These are phyloP conservation scores for Oryza longistaminata DNA, from an alignment of 176 grass and related monocot species.

Conservation along the genomic window DNA sequence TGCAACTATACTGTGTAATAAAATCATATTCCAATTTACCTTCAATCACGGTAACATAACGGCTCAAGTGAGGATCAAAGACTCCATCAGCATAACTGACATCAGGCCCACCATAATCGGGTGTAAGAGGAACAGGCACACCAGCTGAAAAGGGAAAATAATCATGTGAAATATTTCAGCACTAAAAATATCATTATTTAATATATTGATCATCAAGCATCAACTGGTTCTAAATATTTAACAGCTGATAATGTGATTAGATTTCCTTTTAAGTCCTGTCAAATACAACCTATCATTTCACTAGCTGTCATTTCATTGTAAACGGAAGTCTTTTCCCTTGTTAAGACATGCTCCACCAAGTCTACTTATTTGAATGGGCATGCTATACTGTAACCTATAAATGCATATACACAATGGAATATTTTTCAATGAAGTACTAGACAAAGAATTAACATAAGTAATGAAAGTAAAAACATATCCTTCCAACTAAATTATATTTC, in stretches of 20 bases:
- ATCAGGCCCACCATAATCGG: conserved; percentile 67
- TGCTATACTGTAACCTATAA: neutral
- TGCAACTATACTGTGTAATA: conserved; percentile 9
- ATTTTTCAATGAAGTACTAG: neutral
- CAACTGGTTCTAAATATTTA: neutral
- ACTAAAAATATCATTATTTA: conserved; percentile 5
- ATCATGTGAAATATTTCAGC: neutral
- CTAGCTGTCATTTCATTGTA: neutral
- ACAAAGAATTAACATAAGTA: neutral
- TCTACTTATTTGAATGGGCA: neutral
- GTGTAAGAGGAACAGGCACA: conserved; percentile 71
- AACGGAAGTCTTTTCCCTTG: neutral
- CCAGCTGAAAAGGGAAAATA: conserved; percentile 53
- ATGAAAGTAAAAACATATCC: neutral
- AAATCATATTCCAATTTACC: conserved; percentile 44
- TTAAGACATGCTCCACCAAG: neutral
- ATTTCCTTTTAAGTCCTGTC: neutral
- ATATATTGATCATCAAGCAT: neutral
- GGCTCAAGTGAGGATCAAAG: conserved; percentile 82
- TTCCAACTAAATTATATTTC: neutral
- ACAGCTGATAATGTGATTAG: neutral
- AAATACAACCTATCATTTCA: neutral
- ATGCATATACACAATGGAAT: neutral
- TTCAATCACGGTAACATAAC: conserved; percentile 92
- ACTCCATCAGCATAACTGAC: conserved; percentile 91